Conservation (phyloP, 1,139 yeast species). For the Magnusiomyces tetraspermus region DNA sequence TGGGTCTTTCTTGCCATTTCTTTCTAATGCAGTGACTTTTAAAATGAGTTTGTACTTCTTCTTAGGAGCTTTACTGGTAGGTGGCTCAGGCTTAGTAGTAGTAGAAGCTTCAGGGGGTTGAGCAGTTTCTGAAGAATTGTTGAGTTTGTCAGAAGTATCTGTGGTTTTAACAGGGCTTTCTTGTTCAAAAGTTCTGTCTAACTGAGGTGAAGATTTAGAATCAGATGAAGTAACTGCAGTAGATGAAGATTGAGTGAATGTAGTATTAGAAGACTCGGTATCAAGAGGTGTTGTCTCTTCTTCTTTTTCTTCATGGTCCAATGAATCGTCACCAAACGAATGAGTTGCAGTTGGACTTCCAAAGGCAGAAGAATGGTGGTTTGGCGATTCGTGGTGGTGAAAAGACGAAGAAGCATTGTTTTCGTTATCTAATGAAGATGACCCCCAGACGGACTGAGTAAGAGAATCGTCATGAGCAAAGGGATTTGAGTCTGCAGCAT, state of each 20-base stretch:
- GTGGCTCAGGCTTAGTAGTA: background rate
- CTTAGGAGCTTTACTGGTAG: slow-evolving; percentile 7
- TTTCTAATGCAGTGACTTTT: slow-evolving; percentile 41
- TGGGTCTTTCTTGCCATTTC: slow-evolving; percentile 43
- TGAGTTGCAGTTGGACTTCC: background rate
- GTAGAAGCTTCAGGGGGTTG: background rate
- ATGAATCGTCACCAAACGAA: background rate
- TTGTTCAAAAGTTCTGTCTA: too few relatives aligned
- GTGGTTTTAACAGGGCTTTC: too few relatives aligned
- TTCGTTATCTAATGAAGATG: background rate
- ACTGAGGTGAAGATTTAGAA: too few relatives aligned
- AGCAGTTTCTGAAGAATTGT: background rate
- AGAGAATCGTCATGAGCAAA: slow-evolving; percentile 20
- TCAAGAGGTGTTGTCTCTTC: background rate
- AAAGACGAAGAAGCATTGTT: background rate
- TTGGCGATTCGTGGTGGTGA: too few relatives aligned
- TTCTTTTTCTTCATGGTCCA: background rate
- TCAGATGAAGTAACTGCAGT: too few relatives aligned
- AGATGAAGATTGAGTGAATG: too few relatives aligned
- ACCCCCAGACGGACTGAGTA: background rate
- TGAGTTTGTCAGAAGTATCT: background rate
- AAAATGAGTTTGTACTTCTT: slow-evolving; percentile 32
- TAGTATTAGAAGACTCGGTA: background rate
- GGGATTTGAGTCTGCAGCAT: slow-evolving; percentile 21
- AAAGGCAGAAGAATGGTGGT: background rate